A percentile compares a stretch with the other conserved stretches of the same genome.
Evolutionary conservation across 1,284 basidiomycete genomes (phyloP).

Genomic region (Tilletia caries): DNA sequence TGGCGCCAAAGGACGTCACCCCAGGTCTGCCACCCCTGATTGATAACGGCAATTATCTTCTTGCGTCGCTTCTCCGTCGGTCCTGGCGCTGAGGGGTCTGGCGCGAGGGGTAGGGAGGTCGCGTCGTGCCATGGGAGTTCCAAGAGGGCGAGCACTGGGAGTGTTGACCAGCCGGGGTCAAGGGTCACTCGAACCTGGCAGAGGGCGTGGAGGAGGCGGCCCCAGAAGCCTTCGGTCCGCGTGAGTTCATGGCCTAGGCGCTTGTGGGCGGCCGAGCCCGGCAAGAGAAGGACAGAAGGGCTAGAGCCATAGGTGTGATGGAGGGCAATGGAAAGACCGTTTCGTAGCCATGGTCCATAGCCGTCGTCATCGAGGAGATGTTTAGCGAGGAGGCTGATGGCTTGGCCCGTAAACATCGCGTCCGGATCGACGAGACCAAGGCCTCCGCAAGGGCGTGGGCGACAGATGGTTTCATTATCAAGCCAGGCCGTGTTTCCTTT

Average conservation of each 20-base stretch:
- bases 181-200: neutral
- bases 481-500: neutral
- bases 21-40: neutral
- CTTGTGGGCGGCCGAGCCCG: no score
- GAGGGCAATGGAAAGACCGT: neutral
- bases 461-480: neutral
- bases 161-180: neutral
- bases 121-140: neutral
- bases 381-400: no score
- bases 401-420: no score
- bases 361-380: no score
- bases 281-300: neutral
- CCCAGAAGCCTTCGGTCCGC: neutral
- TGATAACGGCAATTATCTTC: neutral
- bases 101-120: no score
- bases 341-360: neutral
- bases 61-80: neutral
- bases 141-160: neutral
- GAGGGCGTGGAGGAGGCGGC: neutral
- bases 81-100: no score
- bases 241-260: no score
- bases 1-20: neutral
- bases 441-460: no score
- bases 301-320: neutral
- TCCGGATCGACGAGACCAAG: no score